Conservation (phyloP, 495 filamentous ascomycete species). For the Aspergillus mulundensis region DNA sequence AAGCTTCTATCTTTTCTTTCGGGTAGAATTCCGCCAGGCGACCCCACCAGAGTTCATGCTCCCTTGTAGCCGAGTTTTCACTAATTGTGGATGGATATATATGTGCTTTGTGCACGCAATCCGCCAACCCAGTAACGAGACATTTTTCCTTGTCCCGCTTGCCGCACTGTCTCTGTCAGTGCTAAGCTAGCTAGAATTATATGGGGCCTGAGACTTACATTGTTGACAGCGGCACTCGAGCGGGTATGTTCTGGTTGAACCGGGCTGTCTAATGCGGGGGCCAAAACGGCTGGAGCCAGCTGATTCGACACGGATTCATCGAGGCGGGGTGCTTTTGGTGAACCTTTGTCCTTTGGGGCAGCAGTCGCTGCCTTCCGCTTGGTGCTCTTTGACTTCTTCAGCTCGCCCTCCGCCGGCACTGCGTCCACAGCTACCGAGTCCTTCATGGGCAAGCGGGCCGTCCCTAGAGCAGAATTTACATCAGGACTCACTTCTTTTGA, state of each 20-base stretch:
- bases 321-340: too few species aligned
- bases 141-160: not conserved
- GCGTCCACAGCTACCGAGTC: too few species aligned
- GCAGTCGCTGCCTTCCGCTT: too few species aligned
- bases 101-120: not conserved
- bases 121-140: not conserved
- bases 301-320: too few species aligned
- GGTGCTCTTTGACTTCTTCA: too few species aligned
- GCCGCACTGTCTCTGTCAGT: not conserved
- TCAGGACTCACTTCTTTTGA: too few species aligned
- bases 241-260: not conserved
- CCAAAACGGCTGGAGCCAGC: too few species aligned
- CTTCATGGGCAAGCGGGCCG: too few species aligned
- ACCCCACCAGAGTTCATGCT: not conserved
- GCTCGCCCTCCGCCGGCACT: too few species aligned
- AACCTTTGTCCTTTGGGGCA: too few species aligned
- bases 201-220: not conserved
- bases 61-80: not conserved
- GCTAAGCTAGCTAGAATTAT: not conserved
- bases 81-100: constrained; percentile 1
- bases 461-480: too few species aligned
- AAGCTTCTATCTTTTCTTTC: not conserved
- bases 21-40: not conserved
- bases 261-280: too few species aligned
- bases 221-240: not conserved